phyloP scores from a whole-genome alignment of 495 filamentous ascomycete species.

The Penicillium nucicola region DNA sequence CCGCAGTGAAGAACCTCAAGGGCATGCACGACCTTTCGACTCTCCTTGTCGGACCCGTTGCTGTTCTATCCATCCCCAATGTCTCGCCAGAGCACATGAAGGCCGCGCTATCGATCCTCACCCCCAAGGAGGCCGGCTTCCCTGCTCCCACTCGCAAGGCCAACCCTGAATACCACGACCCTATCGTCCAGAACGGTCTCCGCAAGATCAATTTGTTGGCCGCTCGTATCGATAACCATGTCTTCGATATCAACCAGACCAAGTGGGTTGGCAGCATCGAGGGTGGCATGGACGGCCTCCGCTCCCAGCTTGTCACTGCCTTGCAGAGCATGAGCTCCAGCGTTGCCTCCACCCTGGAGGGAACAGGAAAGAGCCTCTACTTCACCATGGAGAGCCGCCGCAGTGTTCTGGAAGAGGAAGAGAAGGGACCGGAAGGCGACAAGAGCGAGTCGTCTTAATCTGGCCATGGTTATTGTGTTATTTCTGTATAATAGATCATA shows the following conservation, averaged over 20 bases:
- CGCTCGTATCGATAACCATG: slow-evolving; percentile 74
- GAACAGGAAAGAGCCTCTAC: slow-evolving; percentile 74
- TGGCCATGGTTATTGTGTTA: slow-evolving; percentile 13
- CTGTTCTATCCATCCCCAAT: slow-evolving; percentile 72
- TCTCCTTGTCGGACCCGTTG: slow-evolving; percentile 76
- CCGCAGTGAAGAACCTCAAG: slow-evolving; percentile 51
- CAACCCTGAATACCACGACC: slow-evolving; percentile 78
- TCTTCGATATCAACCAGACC: slow-evolving; percentile 76
- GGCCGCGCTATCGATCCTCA: slow-evolving; percentile 69
- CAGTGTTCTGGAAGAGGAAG: slow-evolving; percentile 72
- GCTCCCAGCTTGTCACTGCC: slow-evolving; percentile 75
- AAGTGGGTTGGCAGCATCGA: slow-evolving; percentile 84
- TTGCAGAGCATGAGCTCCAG: slow-evolving; percentile 72
- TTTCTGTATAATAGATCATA: slow-evolving; percentile 41
- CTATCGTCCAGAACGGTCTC: slow-evolving; percentile 69
- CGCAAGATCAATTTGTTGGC: slow-evolving; percentile 85
- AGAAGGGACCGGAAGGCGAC: slow-evolving; percentile 35
- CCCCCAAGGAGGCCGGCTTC: slow-evolving; percentile 67
- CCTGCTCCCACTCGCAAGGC: slow-evolving; percentile 70
- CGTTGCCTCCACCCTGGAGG: slow-evolving; percentile 70
- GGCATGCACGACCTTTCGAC: slow-evolving; percentile 66
- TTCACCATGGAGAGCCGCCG: slow-evolving; percentile 77
- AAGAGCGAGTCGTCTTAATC: slow-evolving; percentile 37
- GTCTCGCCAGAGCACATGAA: slow-evolving; percentile 81
- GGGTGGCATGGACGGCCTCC: slow-evolving; percentile 75